These are phyloP conservation scores for Camillea tinctor DNA, from an alignment of 2,329 filamentous ascomycete species.

Conservation along the genomic window DNA sequence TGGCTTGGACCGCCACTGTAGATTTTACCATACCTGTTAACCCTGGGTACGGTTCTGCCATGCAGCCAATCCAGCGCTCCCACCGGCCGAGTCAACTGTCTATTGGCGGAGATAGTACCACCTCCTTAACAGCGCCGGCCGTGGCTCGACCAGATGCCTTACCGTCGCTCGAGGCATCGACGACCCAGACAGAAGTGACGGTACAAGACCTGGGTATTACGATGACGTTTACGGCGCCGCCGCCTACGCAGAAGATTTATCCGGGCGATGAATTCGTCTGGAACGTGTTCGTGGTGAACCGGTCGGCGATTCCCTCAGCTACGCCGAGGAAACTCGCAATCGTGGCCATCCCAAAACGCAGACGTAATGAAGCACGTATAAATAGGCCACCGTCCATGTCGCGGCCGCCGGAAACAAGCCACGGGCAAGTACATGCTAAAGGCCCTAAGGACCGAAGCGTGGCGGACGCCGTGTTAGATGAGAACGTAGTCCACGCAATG, in stretches of 20 bases:
- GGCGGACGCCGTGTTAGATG: constrained; percentile 69
- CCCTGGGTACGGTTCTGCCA: constrained; percentile 57
- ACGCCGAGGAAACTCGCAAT: constrained; percentile 67
- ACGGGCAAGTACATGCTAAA: constrained; percentile 15
- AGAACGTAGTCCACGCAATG: constrained; percentile 69
- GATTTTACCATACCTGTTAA: constrained; percentile 69
- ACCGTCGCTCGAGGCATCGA: constrained; percentile 56
- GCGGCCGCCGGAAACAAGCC: constrained; percentile 29
- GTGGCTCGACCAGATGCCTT: constrained; percentile 59
- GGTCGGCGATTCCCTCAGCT: constrained; percentile 44
- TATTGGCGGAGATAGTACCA: constrained; percentile 54
- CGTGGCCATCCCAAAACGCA: constrained; percentile 63
- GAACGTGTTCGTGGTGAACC: constrained; percentile 75
- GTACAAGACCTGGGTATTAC: constrained; percentile 68
- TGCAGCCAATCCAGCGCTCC: constrained; percentile 58
- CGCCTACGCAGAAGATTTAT: constrained; percentile 45
- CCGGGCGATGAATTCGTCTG: constrained; percentile 69
- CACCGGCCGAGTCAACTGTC: constrained; percentile 65
- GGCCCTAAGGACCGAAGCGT: constrained; percentile 36
- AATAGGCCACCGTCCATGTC: constrained; percentile 54
- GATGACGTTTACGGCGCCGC: constrained; percentile 69
- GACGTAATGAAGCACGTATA: constrained; percentile 55
- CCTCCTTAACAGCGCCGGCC: constrained; percentile 57
- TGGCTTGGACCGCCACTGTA: constrained; percentile 67
- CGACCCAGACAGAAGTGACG: constrained; percentile 43